Percentiles rank a stretch among this genome's conserved stretches.
These are phyloP conservation scores for Nannizzia gypsea DNA, from an alignment of 2,329 filamentous ascomycete genomes.

Conservation along the genomic window DNA sequence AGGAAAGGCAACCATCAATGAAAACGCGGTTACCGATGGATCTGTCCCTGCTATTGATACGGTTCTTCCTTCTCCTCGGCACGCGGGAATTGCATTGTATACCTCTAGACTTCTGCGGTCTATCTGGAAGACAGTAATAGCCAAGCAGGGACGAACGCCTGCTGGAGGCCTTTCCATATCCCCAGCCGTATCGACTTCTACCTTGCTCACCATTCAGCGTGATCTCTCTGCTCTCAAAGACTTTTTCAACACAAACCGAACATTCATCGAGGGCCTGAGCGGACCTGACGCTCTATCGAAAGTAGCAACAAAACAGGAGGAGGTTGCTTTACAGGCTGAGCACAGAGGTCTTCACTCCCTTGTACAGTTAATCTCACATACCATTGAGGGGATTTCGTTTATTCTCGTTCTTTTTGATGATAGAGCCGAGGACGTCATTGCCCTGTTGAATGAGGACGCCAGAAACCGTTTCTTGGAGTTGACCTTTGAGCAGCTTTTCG, in stretches of 20 bases:
- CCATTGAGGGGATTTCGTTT: slow-evolving; percentile 94
- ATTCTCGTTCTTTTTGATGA: slow-evolving; percentile 92
- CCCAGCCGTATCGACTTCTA: slow-evolving; percentile 55
- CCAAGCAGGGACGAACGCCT: slow-evolving; percentile 44
- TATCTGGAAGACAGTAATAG: slow-evolving; percentile 72
- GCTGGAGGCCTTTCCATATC: slow-evolving; percentile 52
- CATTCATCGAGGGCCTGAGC: slow-evolving; percentile 86
- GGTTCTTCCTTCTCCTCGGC: slow-evolving; percentile 75
- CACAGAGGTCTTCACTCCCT: slow-evolving; percentile 84
- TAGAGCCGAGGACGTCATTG: slow-evolving; percentile 75
- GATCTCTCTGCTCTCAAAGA: slow-evolving; percentile 65
- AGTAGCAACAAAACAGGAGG: slow-evolving; percentile 71
- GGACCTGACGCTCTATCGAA: slow-evolving; percentile 75
- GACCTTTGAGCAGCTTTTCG: slow-evolving; percentile 82
- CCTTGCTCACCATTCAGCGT: slow-evolving; percentile 65
- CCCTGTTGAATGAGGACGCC: slow-evolving; percentile 57
- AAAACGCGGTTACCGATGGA: slow-evolving; percentile 55
- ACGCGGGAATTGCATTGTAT: slow-evolving; percentile 79
- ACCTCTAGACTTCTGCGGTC: slow-evolving; percentile 76
- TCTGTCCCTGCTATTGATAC: slow-evolving; percentile 61
- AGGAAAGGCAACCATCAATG: slow-evolving; percentile 71
- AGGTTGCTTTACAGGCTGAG: slow-evolving; percentile 83
- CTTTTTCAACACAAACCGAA: slow-evolving; percentile 78
- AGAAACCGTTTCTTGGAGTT: slow-evolving; percentile 61
- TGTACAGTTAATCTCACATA: slow-evolving; percentile 72